These are phyloP conservation scores for Albugo laibachii DNA, from an alignment of 352 stramenopile genomes.

Conservation along the genomic window DNA sequence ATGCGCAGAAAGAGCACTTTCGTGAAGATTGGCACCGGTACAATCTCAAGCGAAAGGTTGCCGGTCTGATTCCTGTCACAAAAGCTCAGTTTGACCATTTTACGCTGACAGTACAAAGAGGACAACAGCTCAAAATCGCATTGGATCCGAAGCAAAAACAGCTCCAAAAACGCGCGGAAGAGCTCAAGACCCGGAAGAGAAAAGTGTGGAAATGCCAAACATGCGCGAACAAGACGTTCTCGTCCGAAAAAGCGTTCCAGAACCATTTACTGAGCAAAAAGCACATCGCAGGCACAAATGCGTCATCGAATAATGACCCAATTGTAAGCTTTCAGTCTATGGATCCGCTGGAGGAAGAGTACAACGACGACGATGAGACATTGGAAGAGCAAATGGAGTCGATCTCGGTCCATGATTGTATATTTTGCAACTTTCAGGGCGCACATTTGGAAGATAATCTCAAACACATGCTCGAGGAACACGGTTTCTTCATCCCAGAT, in stretches of 20 bases:
- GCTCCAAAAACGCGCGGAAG: slow-evolving; percentile 51
- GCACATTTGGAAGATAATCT: slow-evolving; percentile 51
- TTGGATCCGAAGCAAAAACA: slow-evolving; percentile 53
- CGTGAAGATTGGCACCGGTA: slow-evolving; percentile 94
- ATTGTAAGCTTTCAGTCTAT: slow-evolving; percentile 47
- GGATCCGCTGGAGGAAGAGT: slow-evolving; percentile 11
- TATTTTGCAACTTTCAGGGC: slow-evolving; percentile 53
- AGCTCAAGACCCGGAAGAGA: slow-evolving; percentile 2
- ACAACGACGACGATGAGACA: slow-evolving; percentile 16
- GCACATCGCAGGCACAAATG: slow-evolving; percentile 15
- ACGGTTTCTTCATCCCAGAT: slow-evolving; percentile 93
- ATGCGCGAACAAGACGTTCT: slow-evolving; percentile 67
- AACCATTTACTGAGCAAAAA: slow-evolving; percentile 79
- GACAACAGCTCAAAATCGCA: slow-evolving; percentile 26
- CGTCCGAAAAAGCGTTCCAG: slow-evolving; percentile 55
- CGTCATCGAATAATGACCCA: slow-evolving; percentile 33
- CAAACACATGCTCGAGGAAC: slow-evolving; percentile 83
- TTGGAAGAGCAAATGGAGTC: slow-evolving; percentile 10
- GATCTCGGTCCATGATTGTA: slow-evolving; percentile 62
- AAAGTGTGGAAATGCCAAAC: slow-evolving; percentile 46
- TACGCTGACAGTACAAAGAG: slow-evolving; percentile 35
- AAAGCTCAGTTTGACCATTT: slow-evolving; percentile 70
- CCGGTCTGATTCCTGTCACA: slow-evolving; percentile 81
- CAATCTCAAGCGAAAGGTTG: slow-evolving; percentile 93
- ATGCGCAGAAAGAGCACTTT: slow-evolving; percentile 79